These are phyloP conservation scores for Echites panduratus DNA, from an alignment of 257 asterid genomes.

Conservation along the genomic window DNA sequence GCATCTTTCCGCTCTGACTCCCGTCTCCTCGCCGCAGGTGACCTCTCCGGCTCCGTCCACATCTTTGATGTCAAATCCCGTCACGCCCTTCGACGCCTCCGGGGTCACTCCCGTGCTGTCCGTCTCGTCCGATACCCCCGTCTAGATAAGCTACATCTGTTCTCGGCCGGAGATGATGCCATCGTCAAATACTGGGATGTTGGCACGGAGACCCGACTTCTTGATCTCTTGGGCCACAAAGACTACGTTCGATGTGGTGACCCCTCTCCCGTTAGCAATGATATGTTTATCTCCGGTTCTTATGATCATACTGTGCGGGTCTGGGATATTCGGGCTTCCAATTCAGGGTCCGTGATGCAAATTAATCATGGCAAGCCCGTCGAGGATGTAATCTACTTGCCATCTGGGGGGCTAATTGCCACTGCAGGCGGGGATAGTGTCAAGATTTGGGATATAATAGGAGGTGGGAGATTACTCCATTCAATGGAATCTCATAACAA, in stretches of 20 bases:
- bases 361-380: constrained; percentile 84
- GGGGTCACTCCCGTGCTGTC: constrained; percentile 67
- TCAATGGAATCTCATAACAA: constrained; percentile 92
- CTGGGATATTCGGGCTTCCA: constrained; percentile 78
- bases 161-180: constrained; percentile 89
- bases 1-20: constrained; percentile 74
- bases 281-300: constrained; percentile 75
- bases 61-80: constrained; percentile 69
- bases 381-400: constrained; percentile 81
- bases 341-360: constrained; percentile 50
- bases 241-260: constrained; percentile 92
- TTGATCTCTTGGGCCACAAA: constrained; percentile 67
- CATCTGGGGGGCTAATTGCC: constrained; percentile 83
- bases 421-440: constrained; percentile 79
- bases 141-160: constrained; percentile 67
- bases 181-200: constrained; percentile 93
- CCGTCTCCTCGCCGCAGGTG: constrained; percentile 70
- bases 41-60: constrained; percentile 60
- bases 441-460: constrained; percentile 89
- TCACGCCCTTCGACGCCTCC: constrained; percentile 52
- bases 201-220: constrained; percentile 43
- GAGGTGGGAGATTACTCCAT: constrained; percentile 81
- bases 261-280: constrained; percentile 69
- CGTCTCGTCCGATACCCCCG: constrained; percentile 64
- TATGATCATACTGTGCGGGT: constrained; percentile 72